Base-by-base conservation (phyloP, 345 rosid species). In the Physaria fendleri region DNA sequence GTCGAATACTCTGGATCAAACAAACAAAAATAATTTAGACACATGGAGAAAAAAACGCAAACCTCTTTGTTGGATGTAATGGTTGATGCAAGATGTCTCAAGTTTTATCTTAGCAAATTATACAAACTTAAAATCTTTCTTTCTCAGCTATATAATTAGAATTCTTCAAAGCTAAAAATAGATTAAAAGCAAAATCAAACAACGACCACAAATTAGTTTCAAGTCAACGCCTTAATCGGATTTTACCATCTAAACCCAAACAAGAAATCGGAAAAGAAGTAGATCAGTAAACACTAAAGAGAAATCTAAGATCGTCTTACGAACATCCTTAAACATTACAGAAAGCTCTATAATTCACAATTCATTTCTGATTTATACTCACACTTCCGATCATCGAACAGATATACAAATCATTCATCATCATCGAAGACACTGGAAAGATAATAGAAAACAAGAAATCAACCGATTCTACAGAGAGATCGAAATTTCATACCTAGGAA, bases 191-290 rank as follows among this genome's bases (percentile, higher is more conserved):
- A 39, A 38, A 61, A 61, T 29, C 5, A 69, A 38, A 46, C 64
- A 54, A 69, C 50, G 20, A 16, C 73, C 73, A 69, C 35, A 69
- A 62, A 62, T 15, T 22, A 37, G 32, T 62, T 62, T 47, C 37
- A 38, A 23, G 73, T 68, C 68, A 68, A 61, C 67, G 67, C 20
- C 56, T 51, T 43, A 10, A 23, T 64, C 53, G 54, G 69, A 32
- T 17, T 64, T 51, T 40, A 51, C 51, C 47, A 51, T 51, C 47
- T 14, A 33, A 51, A 43, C 16, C 28, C 52, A 51, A 53, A 53
- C 61, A 51, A 28, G 40, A 38, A 24, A 32, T 7, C 13, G 10
- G 2, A 65, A 4, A 44, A 8, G 40, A 13, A 17, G 6, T 2
- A 8, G 4, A 55, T 12, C 16, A 17, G 39, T 14, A 11, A 44